phyloP scores from a whole-genome alignment of 176 grass and related monocot genomes.

The Avena insularis region DNA sequence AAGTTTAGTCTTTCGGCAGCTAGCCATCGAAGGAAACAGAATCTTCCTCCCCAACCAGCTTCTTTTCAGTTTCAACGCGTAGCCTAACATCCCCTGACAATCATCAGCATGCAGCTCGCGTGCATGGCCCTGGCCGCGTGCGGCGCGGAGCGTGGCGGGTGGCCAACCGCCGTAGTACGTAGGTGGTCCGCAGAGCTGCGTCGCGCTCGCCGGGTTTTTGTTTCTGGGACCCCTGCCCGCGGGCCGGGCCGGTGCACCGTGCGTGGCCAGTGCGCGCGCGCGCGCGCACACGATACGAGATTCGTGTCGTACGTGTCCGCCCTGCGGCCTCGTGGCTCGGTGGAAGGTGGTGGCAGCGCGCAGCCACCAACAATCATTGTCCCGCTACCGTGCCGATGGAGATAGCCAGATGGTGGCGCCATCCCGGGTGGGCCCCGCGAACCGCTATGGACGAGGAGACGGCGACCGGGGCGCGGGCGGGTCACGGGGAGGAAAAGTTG shows the following conservation, averaged over 20 bases:
- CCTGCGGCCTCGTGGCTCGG: background rate
- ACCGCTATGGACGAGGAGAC: slow-evolving; percentile 24
- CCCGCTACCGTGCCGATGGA: background rate
- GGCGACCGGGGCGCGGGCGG: slow-evolving; percentile 20
- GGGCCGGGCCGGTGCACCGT: background rate
- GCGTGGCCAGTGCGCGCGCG: background rate
- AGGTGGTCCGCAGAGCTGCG: slow-evolving; percentile 18
- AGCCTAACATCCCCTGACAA: slow-evolving; percentile 12
- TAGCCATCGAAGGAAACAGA: background rate
- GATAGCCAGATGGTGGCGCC: background rate
- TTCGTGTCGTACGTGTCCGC: background rate
- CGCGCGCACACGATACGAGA: too few species aligned
- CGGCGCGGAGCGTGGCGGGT: slow-evolving; percentile 10
- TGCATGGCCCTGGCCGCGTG: background rate
- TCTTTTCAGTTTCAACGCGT: background rate
- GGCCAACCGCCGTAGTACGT: slow-evolving; percentile 10
- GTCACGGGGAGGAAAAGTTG: background rate
- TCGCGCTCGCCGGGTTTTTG: background rate
- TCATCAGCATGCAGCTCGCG: background rate
- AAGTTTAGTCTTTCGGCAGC: background rate
- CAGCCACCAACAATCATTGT: background rate
- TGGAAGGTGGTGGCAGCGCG: background rate
- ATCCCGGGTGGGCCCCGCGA: slow-evolving; percentile 41
- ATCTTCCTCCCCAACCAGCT: background rate
- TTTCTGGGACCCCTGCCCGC: too few species aligned